A percentile compares a stretch with the other conserved stretches of the same genome.
Conservation (phyloP, 306 rosid genomes). For the Vicia faba region DNA sequence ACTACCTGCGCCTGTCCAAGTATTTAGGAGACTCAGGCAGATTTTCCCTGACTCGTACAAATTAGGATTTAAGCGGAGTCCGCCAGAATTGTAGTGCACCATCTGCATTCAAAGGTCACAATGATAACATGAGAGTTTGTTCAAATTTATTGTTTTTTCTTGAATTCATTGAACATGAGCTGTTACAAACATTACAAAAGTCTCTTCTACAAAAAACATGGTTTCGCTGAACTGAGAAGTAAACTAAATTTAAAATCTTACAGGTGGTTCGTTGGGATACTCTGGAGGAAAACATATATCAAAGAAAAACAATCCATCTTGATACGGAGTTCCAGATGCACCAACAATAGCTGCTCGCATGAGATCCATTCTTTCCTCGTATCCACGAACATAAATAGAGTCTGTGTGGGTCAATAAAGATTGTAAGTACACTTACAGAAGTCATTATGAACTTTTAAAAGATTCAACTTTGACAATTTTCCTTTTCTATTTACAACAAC, state of each 20-base stretch:
- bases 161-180: conserved; percentile 30
- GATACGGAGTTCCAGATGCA: conserved; percentile 96
- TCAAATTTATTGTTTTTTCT: conserved; percentile 23
- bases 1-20: conserved; percentile 81
- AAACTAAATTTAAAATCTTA: conserved; percentile 54
- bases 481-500: conserved; percentile 8
- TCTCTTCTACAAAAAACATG: conserved; percentile 4
- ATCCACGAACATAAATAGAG: conserved; percentile 76
- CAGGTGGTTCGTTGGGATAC: conserved; percentile 91
- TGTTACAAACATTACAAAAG: background rate
- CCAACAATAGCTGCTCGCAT: conserved; percentile 85
- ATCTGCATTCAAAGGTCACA: conserved; percentile 56
- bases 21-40: conserved; percentile 90
- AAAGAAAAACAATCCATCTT: conserved; percentile 86
- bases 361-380: conserved; percentile 93
- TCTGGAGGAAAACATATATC: conserved; percentile 83
- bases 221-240: conserved; percentile 3
- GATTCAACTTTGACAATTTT: background rate
- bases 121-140: conserved; percentile 33
- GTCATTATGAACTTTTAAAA: background rate
- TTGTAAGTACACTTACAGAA: conserved; percentile 33
- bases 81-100: conserved; percentile 89
- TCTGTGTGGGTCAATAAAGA: conserved; percentile 52
- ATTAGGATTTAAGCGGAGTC: conserved; percentile 88
- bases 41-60: conserved; percentile 94